Evolutionary conservation across 106 monocot species (phyloP), one percentile per base, ranked within the genome.

Genomic region (Dioscorea zingiberensis): DNA sequence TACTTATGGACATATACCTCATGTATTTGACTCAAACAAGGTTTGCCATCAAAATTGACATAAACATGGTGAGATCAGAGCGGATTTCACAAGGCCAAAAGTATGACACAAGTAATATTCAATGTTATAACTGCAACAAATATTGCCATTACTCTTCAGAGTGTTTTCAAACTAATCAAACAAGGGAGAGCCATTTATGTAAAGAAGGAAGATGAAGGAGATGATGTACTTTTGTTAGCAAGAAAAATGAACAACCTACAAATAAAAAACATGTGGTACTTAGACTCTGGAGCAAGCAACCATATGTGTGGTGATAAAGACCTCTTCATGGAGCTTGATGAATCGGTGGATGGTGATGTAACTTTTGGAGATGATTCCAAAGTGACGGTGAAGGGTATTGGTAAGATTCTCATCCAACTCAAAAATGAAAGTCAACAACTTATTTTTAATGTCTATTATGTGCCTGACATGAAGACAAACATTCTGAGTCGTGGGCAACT

Each of bases 371-470:
- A 56, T 56, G n/a, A 21, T 29, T 68, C 68, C 11, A 55, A 55
- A 21, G 55, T 56, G 3, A 15, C 4, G 7, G 68, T 30, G 17
- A 56, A 48, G 17, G 55, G 30, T 9, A 56, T 29, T 3, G 54
- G 30, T 56, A 68, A 68, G 22, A 68, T 38, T 38, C 51, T 68
- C 28, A 68, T 68, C 17, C n/a, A 38, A 55, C 0, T 55, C 19
- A 68, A 68, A 38, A 13, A 68, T 68, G 55, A 22, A 32, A 68
- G 1, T 18, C 68, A 68, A 30, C 27, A 68, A 55, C 55, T 28
- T 68, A 56, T 68, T 44, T 55, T 29, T 30, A 56, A 68, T 68
- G 55, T 68, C 47, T 68, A 68, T 56, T 51, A 49, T 66, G 13
- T 68, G n/a, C 28, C 21, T n/a, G 32, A 56, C 4, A 45, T 44